A percentile compares a stretch with the other conserved stretches of the same genome.
These are phyloP conservation scores for Lyophyllum decastes DNA, from an alignment of 768 basidiomycete genomes.

Conservation along the genomic window DNA sequence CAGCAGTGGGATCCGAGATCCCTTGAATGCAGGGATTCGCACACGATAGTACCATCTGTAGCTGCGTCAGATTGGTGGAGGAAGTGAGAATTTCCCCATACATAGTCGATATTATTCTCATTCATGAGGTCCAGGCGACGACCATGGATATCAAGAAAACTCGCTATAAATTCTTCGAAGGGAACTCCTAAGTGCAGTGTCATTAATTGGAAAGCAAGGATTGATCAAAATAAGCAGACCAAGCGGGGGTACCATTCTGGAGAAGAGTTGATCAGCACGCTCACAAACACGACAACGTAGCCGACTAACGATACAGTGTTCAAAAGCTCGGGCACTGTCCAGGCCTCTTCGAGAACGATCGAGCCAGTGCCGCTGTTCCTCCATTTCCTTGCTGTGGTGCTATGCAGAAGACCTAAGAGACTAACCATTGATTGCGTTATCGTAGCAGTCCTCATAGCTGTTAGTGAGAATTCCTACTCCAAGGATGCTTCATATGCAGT, in stretches of 20 bases:
- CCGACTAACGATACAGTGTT: slow-evolving; percentile 23
- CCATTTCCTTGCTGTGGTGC: slow-evolving; percentile 22
- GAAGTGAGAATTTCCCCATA: slow-evolving; percentile 14
- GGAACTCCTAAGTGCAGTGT: slow-evolving; percentile 25
- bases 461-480: background rate
- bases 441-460: background rate
- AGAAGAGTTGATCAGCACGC: background rate
- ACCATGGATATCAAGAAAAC: slow-evolving; percentile 41
- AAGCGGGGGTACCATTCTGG: slow-evolving; percentile 15
- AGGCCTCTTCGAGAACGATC: slow-evolving; percentile 42
- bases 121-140: slow-evolving; percentile 39
- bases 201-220: background rate
- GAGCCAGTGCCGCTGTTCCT: slow-evolving; percentile 35
- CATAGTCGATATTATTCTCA: slow-evolving; percentile 37
- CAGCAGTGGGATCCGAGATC: slow-evolving; percentile 32
- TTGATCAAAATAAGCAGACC: slow-evolving; percentile 15
- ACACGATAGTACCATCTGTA: slow-evolving; percentile 42
- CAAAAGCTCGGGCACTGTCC: slow-evolving; percentile 35
- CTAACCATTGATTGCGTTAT: background rate
- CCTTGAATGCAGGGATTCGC: slow-evolving; percentile 39
- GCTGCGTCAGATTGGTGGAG: background rate
- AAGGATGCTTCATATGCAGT: background rate
- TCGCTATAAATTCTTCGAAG: slow-evolving; percentile 28
- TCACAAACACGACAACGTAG: background rate
- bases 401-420: background rate